Conservation (phyloP, 371 early-diverging fungal species). For the Mortierella sp. region DNA sequence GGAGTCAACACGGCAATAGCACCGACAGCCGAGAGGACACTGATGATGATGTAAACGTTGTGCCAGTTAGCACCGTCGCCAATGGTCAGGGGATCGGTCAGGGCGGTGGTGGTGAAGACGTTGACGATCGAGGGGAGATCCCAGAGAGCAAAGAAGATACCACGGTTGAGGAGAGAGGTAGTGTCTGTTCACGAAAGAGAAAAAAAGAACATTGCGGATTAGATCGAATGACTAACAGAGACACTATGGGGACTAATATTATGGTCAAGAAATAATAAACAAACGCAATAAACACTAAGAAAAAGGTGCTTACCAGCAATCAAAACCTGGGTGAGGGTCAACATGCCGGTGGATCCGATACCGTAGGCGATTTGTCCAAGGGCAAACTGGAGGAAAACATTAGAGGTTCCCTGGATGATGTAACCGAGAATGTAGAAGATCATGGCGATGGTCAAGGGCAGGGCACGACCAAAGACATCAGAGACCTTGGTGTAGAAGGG, state of each 20-base stretch:
- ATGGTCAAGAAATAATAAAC: neutral
- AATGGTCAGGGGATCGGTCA: conserved; percentile 48
- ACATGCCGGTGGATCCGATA: conserved; percentile 60
- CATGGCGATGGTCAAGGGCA: conserved; percentile 57
- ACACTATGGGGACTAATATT: neutral
- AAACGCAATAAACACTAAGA: neutral
- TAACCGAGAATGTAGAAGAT: conserved; percentile 59
- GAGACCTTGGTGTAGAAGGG: conserved; percentile 65
- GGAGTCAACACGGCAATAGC: conserved; percentile 53
- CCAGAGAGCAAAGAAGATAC: conserved; percentile 48
- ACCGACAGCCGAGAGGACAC: conserved; percentile 50
- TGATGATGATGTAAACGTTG: conserved; percentile 59
- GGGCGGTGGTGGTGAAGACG: conserved; percentile 27
- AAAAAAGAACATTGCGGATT: neutral
- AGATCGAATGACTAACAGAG: neutral
- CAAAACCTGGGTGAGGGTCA: conserved; percentile 59
- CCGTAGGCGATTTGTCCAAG: conserved; percentile 61
- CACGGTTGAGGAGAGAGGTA: conserved; percentile 43
- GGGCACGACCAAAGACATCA: conserved; percentile 61
- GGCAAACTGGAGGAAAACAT: conserved; percentile 54
- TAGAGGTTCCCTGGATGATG: conserved; percentile 55
- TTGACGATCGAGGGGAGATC: conserved; percentile 40
- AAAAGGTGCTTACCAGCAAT: conserved; percentile 57
- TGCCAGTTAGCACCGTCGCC: conserved; percentile 55
- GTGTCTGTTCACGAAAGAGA: conserved; percentile 25